Evolutionary conservation across 2,329 filamentous ascomycete genomes (phyloP).

Genomic region (Lachnellula arida): DNA sequence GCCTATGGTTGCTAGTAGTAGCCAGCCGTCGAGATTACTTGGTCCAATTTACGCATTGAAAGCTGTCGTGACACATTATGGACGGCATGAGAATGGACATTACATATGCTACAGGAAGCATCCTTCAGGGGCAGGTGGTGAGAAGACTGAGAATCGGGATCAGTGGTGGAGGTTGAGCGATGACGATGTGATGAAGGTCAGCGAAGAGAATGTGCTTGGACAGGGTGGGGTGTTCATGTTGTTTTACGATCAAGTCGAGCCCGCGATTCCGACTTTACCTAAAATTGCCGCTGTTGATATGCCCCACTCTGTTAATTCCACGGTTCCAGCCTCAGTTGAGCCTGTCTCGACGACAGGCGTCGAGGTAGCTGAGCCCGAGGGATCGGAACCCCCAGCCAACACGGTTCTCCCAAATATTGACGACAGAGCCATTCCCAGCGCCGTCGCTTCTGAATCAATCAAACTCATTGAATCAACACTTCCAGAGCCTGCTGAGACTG

Average conservation of each 20-base stretch:
- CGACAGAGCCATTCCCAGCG: too few relatives aligned
- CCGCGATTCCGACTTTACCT: slow-evolving; percentile 20
- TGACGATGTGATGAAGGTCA: slow-evolving; percentile 71
- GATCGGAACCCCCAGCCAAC: background rate
- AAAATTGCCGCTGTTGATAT: background rate
- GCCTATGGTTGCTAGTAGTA: slow-evolving; percentile 67
- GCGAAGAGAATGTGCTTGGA: slow-evolving; percentile 66
- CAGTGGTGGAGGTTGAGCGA: slow-evolving; percentile 93
- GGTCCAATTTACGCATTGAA: slow-evolving; percentile 70
- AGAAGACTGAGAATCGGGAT: slow-evolving; percentile 27
- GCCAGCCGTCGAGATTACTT: slow-evolving; percentile 44
- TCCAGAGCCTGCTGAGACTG: background rate
- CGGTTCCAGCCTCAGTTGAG: background rate
- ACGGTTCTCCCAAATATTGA: too few relatives aligned
- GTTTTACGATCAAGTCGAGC: slow-evolving; percentile 78
- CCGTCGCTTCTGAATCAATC: background rate
- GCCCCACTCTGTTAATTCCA: background rate
- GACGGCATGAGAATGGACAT: slow-evolving; percentile 90
- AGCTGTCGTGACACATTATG: slow-evolving; percentile 83
- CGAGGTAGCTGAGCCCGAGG: background rate
- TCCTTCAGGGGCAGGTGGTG: slow-evolving; percentile 32
- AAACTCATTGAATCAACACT: background rate
- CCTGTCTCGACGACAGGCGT: too few relatives aligned
- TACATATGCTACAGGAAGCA: slow-evolving; percentile 88
- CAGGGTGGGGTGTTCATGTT: slow-evolving; percentile 91